phyloP scores from a whole-genome alignment of 2,329 filamentous ascomycete genomes.

The Dactylellina haptotyla region DNA sequence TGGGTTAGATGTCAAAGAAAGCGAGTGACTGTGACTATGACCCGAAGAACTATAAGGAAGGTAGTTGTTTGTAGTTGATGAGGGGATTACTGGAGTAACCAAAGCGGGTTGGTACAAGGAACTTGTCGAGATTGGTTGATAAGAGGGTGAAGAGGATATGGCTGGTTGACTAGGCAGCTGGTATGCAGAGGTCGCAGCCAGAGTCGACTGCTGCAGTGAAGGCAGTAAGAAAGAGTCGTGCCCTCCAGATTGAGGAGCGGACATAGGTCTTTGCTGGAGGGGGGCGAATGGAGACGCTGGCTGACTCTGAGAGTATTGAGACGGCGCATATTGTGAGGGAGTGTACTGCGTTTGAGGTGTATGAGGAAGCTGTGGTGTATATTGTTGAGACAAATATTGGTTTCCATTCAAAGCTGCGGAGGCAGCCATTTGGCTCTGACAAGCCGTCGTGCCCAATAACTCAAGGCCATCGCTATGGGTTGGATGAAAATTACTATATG shows the following conservation, averaged over 20 bases:
- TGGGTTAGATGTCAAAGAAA: constrained; percentile 20
- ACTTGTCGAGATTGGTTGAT: constrained; percentile 36
- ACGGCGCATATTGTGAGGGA: constrained; percentile 32
- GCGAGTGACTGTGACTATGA: constrained; percentile 26
- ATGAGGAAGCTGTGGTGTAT: constrained; percentile 27
- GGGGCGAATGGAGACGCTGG: constrained; percentile 30
- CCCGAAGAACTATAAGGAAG: constrained; percentile 6
- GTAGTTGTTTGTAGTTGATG: constrained; percentile 28
- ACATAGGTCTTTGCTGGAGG: constrained; percentile 33
- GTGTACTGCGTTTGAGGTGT: constrained; percentile 37
- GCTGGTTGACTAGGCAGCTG: constrained; percentile 32
- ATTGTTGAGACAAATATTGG: constrained; percentile 42
- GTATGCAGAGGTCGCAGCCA: constrained; percentile 25
- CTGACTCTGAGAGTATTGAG: constrained; percentile 29
- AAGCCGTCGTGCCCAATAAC: constrained; percentile 37
- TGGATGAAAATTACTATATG: constrained; percentile 41
- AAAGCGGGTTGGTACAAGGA: constrained; percentile 42
- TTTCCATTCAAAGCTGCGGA: constrained; percentile 3
- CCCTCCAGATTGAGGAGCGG: constrained; percentile 32
- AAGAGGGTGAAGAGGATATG: constrained; percentile 15
- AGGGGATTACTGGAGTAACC: constrained; percentile 42
- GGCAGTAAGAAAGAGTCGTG: constrained; percentile 34
- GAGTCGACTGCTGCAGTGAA: constrained; percentile 24
- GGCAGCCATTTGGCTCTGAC: constrained; percentile 33
- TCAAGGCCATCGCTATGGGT: constrained; percentile 45